These are phyloP conservation scores for Lentinus tigrinus DNA, from an alignment of 768 basidiomycete genomes.

Conservation along the genomic window DNA sequence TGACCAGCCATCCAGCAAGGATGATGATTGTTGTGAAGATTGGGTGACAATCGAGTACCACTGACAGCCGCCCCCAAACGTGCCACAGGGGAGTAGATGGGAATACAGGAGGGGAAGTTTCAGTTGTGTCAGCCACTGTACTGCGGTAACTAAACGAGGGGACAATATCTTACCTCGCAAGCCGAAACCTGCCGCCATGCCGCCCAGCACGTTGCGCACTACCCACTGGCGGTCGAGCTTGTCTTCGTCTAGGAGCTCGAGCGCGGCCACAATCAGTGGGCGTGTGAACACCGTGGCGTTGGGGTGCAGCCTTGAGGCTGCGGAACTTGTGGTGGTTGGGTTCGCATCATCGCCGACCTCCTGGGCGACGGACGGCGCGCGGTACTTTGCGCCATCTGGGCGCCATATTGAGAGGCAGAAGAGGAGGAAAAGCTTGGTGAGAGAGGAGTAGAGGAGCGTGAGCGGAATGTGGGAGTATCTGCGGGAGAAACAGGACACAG, in stretches of 20 bases:
- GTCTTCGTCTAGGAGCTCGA: constrained; percentile 67
- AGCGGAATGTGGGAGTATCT: constrained; percentile 76
- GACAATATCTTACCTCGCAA: constrained; percentile 57
- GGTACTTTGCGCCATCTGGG: constrained; percentile 33
- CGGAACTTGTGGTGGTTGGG: not conserved
- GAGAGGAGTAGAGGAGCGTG: constrained; percentile 78
- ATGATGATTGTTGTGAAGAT: constrained; percentile 75
- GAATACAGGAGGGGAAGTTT: not conserved
- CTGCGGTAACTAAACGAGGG: not conserved
- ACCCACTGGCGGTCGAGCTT: constrained; percentile 81
- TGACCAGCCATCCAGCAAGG: constrained; percentile 68
- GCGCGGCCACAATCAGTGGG: constrained; percentile 38
- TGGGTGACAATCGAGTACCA: constrained; percentile 77
- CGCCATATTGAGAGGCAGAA: constrained; percentile 81
- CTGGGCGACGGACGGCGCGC: too few relatives aligned
- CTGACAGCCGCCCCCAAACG: constrained; percentile 36
- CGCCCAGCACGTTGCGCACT: constrained; percentile 78
- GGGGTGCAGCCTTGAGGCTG: constrained; percentile 17
- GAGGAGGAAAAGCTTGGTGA: constrained; percentile 83
- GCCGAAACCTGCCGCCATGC: constrained; percentile 86
- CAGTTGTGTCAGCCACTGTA: constrained; percentile 61
- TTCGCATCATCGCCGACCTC: not conserved
- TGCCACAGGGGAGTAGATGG: not conserved
- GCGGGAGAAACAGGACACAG: not conserved
- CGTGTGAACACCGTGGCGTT: constrained; percentile 30